These are phyloP conservation scores for Mantamonas sphyraenae DNA, from an alignment of 78 protist genomes.

Conservation along the genomic window DNA sequence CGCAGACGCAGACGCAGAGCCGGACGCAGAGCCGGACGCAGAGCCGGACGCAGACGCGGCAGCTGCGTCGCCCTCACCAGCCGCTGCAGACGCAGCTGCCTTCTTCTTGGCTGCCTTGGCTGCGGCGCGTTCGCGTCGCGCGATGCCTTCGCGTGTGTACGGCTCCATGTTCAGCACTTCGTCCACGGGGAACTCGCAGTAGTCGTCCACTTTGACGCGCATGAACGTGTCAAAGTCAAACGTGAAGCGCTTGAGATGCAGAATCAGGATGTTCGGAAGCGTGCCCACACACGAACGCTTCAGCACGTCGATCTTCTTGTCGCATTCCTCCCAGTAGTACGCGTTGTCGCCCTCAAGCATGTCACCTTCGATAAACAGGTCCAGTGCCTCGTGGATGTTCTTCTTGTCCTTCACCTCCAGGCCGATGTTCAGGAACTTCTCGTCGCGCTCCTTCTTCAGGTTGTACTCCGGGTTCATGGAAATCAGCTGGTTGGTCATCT, in stretches of 20 bases:
- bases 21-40: no score
- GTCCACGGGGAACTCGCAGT: constrained; percentile 42
- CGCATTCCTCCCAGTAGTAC: constrained; percentile 61
- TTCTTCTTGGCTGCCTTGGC: no score
- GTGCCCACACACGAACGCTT: constrained; percentile 15
- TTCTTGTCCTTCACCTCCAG: constrained; percentile 23
- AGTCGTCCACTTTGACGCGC: constrained; percentile 15
- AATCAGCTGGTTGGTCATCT: not conserved
- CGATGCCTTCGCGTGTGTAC: constrained; percentile 35
- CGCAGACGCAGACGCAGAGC: no score
- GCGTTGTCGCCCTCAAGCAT: constrained; percentile 79
- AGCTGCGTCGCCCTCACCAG: not conserved
- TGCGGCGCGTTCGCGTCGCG: not conserved
- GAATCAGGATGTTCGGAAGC: constrained; percentile 43
- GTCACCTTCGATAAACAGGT: constrained; percentile 29
- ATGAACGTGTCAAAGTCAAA: constrained; percentile 50
- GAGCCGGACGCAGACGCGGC: not conserved
- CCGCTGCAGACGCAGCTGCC: not conserved
- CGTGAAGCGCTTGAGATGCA: constrained; percentile 78
- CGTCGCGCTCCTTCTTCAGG: not conserved
- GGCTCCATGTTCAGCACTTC: constrained; percentile 56
- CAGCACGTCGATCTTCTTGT: constrained; percentile 33
- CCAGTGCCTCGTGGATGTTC: constrained; percentile 5
- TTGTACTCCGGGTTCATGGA: not conserved
- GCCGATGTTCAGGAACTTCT: constrained; percentile 3